Evolutionary conservation across 1,284 basidiomycete species (phyloP).

Genomic region (Malassezia arunalokei): DNA sequence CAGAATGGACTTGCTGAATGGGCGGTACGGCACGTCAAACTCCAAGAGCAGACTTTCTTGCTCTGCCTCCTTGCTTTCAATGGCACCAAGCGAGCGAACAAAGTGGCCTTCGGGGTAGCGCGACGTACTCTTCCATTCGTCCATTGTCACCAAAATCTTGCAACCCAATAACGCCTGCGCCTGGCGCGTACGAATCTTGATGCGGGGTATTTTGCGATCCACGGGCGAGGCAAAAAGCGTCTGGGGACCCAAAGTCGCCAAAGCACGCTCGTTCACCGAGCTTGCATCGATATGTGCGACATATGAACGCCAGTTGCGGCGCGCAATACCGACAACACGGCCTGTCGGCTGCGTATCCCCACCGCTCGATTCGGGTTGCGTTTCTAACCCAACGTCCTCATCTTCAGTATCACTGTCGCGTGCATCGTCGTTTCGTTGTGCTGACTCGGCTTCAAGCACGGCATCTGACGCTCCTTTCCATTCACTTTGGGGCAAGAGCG

Average conservation of each 20-base stretch:
- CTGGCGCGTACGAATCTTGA: conserved; percentile 85
- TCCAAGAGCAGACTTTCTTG: conserved; percentile 87
- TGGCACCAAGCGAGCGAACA: conserved; percentile 77
- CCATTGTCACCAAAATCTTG: conserved; percentile 91
- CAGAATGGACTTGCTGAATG: conserved; percentile 86
- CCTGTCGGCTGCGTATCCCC: conserved; percentile 75
- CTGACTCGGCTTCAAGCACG: conserved; percentile 68
- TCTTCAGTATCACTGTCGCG: conserved; percentile 47
- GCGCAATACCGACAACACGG: conserved; percentile 76
- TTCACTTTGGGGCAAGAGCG: conserved; percentile 72
- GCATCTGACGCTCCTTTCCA: conserved; percentile 90
- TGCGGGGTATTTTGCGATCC: conserved; percentile 79
- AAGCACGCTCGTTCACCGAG: conserved; percentile 61
- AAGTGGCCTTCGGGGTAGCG: conserved; percentile 97
- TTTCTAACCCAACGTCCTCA: conserved; percentile 48
- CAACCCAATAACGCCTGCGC: conserved; percentile 75
- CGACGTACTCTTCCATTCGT: conserved; percentile 73
- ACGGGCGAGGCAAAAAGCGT: conserved; percentile 91
- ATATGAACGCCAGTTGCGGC: conserved; percentile 82
- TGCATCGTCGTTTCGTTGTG: conserved; percentile 77
- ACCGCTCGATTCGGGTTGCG: conserved; percentile 47
- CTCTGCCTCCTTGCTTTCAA: conserved; percentile 89
- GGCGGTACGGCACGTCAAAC: conserved; percentile 89
- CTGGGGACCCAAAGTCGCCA: conserved; percentile 71
- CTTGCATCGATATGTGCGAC: conserved; percentile 90